Evolutionary conservation across 305 asterid species (phyloP).

Genomic region (Plantago coronopus): DNA sequence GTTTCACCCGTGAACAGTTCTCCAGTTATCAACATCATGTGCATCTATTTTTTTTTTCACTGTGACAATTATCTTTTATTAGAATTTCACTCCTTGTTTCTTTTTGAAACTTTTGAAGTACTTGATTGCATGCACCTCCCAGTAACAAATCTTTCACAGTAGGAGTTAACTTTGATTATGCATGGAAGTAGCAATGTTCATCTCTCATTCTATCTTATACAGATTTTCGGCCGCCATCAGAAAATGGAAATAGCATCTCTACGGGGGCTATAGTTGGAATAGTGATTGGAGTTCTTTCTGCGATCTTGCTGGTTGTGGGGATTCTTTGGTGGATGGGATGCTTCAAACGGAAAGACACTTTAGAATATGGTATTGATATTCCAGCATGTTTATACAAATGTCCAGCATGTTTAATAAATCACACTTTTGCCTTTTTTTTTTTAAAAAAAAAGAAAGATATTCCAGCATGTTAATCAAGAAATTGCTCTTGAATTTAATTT

Average conservation of each 20-base stretch:
- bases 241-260: slow-evolving; percentile 30
- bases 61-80: too few species aligned
- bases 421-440: too few species aligned
- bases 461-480: not conserved
- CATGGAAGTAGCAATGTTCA: not conserved
- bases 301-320: slow-evolving; percentile 23
- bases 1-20: not conserved
- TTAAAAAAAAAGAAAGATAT: too few species aligned
- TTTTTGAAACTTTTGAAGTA: not conserved
- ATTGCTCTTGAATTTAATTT: not conserved
- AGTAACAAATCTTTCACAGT: not conserved
- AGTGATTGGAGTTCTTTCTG: slow-evolving; percentile 32
- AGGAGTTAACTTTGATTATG: not conserved
- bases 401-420: too few species aligned
- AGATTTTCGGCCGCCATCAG: slow-evolving; percentile 39
- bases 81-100: too few species aligned
- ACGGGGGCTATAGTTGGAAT: slow-evolving; percentile 42
- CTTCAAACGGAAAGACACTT: slow-evolving; percentile 22
- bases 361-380: slow-evolving; percentile 37
- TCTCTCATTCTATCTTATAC: slow-evolving; percentile 18
- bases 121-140: not conserved
- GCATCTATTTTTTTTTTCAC: not conserved
- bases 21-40: too few species aligned
- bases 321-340: slow-evolving; percentile 59
- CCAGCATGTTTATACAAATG: not conserved